Conservation (phyloP, 2,329 filamentous ascomycete species). For the Talaromyces sp. region DNA sequence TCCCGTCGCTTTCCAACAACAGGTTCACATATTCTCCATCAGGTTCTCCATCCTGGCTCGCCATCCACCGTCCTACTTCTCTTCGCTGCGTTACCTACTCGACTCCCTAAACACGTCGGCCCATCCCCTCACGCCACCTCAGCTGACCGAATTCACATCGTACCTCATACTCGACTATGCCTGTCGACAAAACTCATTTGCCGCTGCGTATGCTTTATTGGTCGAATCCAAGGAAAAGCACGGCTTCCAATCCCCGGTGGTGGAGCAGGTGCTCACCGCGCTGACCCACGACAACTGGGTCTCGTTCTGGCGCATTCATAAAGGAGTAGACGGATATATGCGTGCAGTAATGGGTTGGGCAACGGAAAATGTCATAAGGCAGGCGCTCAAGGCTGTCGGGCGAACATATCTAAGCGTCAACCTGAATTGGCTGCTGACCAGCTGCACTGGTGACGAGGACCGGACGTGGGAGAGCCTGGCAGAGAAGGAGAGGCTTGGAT, state of each 20-base stretch:
- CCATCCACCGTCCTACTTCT: constrained; percentile 84
- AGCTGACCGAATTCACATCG: constrained; percentile 71
- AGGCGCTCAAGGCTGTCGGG: constrained; percentile 82
- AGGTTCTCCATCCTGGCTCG: constrained; percentile 74
- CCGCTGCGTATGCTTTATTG: constrained; percentile 65
- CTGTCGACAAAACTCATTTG: constrained; percentile 72
- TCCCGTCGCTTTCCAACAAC: constrained; percentile 74
- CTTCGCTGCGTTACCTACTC: constrained; percentile 76
- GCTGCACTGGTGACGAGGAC: constrained; percentile 34
- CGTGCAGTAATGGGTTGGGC: constrained; percentile 76
- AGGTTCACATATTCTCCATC: constrained; percentile 87
- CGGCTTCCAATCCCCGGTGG: constrained; percentile 58
- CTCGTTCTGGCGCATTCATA: constrained; percentile 66
- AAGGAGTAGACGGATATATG: constrained; percentile 73
- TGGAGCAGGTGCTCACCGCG: constrained; percentile 64
- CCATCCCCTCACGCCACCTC: constrained; percentile 63
- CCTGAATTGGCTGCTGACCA: constrained; percentile 63
- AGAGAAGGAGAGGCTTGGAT: constrained; percentile 69
- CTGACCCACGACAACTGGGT: constrained; percentile 80
- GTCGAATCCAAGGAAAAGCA: constrained; percentile 46
- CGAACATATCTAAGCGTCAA: constrained; percentile 73
- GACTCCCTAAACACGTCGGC: constrained; percentile 60
- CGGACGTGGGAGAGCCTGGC: constrained; percentile 67
- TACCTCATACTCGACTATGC: constrained; percentile 85
- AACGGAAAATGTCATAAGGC: constrained; percentile 65